Base-by-base conservation (phyloP, 2,329 filamentous ascomycete species). In the Apiospora koreana region DNA sequence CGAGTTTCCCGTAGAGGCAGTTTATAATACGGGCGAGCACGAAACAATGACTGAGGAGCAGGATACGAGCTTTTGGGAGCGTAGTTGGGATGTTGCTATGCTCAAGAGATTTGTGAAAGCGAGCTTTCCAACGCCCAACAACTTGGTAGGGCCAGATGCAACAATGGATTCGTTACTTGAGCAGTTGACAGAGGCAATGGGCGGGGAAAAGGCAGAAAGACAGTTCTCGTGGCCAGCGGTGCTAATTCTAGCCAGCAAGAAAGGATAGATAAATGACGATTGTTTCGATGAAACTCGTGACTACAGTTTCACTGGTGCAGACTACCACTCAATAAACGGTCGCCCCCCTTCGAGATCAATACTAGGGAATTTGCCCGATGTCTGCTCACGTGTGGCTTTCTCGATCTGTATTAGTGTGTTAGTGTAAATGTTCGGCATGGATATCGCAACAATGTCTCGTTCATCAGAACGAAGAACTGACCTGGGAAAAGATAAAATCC, bases 401-500 rank as follows among this genome's bases (percentile, higher is more conserved):
- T 67, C 21, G 35, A 73, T 74, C 69, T 74, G 31, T 43, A 6
- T 23, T 46, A 28, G n/a, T n/a, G 21, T 9, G 46, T 48, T 42
- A 42, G 41, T 42, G 68, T 65, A 45, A 69, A 45, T 35, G 58
- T 21, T n/a, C 58, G 45, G 12, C n/a, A 31, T 9, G 67, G 45
- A 35, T 18, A 48, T 58, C 28, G 38, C 38, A 54, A 31, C 12
- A 28, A 64, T 12, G 12, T 23, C 58, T 21, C 21, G 23, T 21
- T 14, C 25, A n/a, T n/a, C 58, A 64, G 38, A 35, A n/a, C 38
- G 16, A 64, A 2, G 31, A 43, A 69, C 70, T 67, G 38, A 73
- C 71, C 69, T 73, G 68, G 65, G 62, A 45, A 43, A 72, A 67
- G 14, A 71, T 62, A 16, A 72, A 74, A 65, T 74, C 46, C n/a